Conservation (phyloP, 2,329 filamentous ascomycete genomes). For the Arthrobotrys sphaeroides region DNA sequence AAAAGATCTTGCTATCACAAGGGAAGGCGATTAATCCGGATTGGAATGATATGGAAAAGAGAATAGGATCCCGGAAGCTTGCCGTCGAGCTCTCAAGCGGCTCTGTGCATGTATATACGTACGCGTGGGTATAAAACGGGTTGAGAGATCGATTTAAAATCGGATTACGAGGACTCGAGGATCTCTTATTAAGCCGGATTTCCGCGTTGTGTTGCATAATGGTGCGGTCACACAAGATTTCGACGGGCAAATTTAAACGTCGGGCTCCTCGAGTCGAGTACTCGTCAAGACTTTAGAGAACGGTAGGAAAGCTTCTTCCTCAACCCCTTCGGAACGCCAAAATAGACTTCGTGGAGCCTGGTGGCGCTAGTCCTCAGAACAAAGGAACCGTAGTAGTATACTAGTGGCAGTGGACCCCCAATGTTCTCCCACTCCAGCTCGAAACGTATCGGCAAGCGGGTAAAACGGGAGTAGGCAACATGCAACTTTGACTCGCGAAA, state of each 20-base stretch:
- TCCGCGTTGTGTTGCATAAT: constrained; percentile 26
- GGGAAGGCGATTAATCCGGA: constrained; percentile 13
- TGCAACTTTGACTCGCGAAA: constrained; percentile 17
- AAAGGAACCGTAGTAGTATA: neutral
- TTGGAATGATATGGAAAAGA: constrained; percentile 2
- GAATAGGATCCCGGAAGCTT: too few species aligned
- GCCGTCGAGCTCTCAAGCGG: too few species aligned
- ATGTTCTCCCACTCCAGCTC: neutral
- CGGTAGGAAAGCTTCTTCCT: neutral
- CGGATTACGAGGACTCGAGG: constrained; percentile 15
- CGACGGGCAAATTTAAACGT: neutral
- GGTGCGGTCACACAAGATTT: constrained; percentile 9
- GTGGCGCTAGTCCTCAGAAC: neutral
- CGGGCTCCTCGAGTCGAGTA: neutral
- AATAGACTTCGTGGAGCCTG: constrained; percentile 1
- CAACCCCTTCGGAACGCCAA: neutral
- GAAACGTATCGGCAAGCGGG: constrained; percentile 9
- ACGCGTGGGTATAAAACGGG: neutral
- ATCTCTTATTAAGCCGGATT: neutral
- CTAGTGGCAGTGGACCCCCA: neutral
- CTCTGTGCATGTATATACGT: neutral
- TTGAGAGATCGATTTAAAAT: neutral
- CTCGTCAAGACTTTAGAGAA: too few species aligned
- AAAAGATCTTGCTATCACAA: neutral
- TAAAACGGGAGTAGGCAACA: constrained; percentile 39